A percentile compares a stretch with the other conserved stretches of the same genome.
phyloP scores from a whole-genome alignment of 306 rosid genomes.

The Gynostemma pentaphyllum region DNA sequence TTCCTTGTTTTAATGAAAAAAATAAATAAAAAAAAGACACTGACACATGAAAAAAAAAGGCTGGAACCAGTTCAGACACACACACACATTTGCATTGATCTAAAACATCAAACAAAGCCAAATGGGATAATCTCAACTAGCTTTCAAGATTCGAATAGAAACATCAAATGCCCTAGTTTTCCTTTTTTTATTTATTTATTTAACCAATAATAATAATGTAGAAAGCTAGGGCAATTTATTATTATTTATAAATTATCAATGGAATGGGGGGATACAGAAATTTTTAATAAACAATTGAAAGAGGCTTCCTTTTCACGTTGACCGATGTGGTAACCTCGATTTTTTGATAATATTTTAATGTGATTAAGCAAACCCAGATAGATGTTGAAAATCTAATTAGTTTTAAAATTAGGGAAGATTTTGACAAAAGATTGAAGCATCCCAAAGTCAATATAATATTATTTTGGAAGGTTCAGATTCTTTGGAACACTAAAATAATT shows the following conservation, averaged over 20 bases:
- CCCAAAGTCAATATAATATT: slow-evolving; percentile 3
- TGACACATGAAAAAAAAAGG: slow-evolving; percentile 18
- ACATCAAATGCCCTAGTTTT: slow-evolving; percentile 43
- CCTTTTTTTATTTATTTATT: no score
- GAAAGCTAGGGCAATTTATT: no score
- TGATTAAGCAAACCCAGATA: slow-evolving; percentile 13
- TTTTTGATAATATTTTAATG: not conserved
- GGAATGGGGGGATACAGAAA: no score
- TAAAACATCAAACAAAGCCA: slow-evolving; percentile 2
- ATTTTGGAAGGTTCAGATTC: slow-evolving; percentile 15
- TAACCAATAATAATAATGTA: no score
- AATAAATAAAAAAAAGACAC: slow-evolving; percentile 8
- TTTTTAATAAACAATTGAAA: no score
- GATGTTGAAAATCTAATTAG: slow-evolving; percentile 3
- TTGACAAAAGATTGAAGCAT: slow-evolving; percentile 8
- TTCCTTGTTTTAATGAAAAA: slow-evolving; percentile 2
- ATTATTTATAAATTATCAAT: no score
- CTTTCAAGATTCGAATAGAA: slow-evolving; percentile 48
- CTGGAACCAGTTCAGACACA: slow-evolving; percentile 69
- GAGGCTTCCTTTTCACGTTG: no score
- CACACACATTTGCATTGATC: not conserved
- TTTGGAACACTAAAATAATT: no score
- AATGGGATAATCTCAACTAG: not conserved
- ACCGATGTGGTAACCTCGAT: slow-evolving; percentile 12
- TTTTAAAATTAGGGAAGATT: not conserved